Evolutionary conservation across 2,329 filamentous ascomycete species (phyloP).

Genomic region (Beauveria pseudobassiana): DNA sequence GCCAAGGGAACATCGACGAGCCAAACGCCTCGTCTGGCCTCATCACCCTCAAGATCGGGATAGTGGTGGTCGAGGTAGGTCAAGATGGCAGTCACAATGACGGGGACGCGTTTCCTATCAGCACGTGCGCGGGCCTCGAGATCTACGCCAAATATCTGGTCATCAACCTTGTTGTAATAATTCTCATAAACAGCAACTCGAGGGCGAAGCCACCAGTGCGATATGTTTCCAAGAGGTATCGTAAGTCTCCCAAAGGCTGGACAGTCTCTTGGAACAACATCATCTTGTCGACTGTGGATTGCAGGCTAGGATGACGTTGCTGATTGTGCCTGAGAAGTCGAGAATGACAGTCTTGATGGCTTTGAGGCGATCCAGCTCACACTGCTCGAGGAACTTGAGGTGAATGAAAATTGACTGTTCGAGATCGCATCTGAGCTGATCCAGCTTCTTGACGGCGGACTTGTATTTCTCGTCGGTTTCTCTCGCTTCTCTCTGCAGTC

Average conservation of each 20-base stretch:
- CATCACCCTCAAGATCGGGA: constrained; percentile 92
- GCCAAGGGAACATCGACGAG: constrained; percentile 81
- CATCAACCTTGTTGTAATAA: constrained; percentile 97
- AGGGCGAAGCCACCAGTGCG: constrained; percentile 84
- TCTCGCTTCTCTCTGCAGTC: constrained; percentile 76
- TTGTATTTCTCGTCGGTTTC: constrained; percentile 96
- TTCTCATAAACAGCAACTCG: constrained; percentile 94
- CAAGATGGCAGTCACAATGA: constrained; percentile 85
- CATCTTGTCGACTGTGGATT: constrained; percentile 96
- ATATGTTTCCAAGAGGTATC: constrained; percentile 95
- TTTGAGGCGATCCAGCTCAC: constrained; percentile 90
- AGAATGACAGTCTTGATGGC: constrained; percentile 97
- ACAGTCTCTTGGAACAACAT: constrained; percentile 98
- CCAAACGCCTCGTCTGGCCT: constrained; percentile 88
- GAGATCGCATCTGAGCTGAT: constrained; percentile 85
- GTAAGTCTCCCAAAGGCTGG: constrained; percentile 82
- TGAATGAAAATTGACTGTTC: constrained; percentile 92
- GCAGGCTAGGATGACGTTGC: constrained; percentile 93
- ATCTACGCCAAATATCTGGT: constrained; percentile 96
- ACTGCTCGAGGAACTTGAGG: constrained; percentile 92
- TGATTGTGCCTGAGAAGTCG: constrained; percentile 94
- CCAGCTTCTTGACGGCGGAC: constrained; percentile 72
- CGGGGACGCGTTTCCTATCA: constrained; percentile 89
- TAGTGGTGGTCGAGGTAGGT: constrained; percentile 97
- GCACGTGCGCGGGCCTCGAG: constrained; percentile 90